Conservation (phyloP, 2,329 filamentous ascomycete genomes). For the Cadophora malorum region DNA sequence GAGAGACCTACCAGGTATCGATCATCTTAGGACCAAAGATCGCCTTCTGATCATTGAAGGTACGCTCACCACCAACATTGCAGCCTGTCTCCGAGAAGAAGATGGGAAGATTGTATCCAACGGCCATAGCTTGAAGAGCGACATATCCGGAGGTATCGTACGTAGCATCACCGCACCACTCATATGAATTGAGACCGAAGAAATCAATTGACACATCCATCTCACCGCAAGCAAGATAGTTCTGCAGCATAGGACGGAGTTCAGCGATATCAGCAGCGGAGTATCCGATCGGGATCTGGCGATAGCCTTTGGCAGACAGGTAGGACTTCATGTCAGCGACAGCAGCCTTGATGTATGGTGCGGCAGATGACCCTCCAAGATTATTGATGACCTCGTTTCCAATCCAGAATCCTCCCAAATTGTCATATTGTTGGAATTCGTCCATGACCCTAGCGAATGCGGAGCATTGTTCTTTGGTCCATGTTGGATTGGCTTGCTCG, state of each 20-base stretch:
- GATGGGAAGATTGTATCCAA: conserved; percentile 73
- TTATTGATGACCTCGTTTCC: conserved; percentile 85
- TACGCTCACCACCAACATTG: conserved; percentile 66
- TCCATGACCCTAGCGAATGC: conserved; percentile 72
- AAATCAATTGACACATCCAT: conserved; percentile 67
- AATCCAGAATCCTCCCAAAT: conserved; percentile 82
- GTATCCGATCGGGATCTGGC: conserved; percentile 62
- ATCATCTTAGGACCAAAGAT: conserved; percentile 80
- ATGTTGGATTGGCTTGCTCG: conserved; percentile 64
- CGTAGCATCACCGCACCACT: conserved; percentile 65
- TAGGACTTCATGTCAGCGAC: conserved; percentile 62
- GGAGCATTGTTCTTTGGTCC: conserved; percentile 74
- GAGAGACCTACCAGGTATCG: conserved; percentile 54
- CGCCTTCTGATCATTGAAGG: conserved; percentile 74
- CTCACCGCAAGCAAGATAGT: conserved; percentile 76
- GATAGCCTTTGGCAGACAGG: conserved; percentile 54
- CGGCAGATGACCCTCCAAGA: conserved; percentile 55
- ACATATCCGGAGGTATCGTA: conserved; percentile 68
- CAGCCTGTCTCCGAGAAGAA: conserved; percentile 92
- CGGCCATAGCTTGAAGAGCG: conserved; percentile 69
- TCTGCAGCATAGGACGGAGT: conserved; percentile 71
- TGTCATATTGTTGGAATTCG: conserved; percentile 68
- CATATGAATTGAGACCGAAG: conserved; percentile 71
- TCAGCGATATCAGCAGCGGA: conserved; percentile 71
- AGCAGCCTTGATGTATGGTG: conserved; percentile 63